These are phyloP conservation scores for Phialophora expanda DNA, from an alignment of 2,329 filamentous ascomycete genomes.

Conservation along the genomic window DNA sequence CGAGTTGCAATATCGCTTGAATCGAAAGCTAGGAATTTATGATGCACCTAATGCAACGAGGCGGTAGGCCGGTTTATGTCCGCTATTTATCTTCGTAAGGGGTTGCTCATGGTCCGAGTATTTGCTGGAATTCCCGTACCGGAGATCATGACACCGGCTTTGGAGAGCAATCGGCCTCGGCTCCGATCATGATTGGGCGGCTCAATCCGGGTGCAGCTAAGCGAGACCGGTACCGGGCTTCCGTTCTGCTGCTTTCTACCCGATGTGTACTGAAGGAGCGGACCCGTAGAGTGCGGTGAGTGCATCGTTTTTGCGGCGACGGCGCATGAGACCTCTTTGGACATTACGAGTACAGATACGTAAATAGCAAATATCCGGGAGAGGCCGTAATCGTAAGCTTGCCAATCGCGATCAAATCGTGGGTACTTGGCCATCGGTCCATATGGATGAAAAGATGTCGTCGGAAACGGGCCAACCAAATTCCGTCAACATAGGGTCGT, in stretches of 20 bases:
- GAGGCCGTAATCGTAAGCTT: not conserved
- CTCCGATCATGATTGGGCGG: not conserved
- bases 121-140: not conserved
- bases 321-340: not conserved
- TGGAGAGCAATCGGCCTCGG: not conserved
- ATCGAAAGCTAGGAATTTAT: not conserved
- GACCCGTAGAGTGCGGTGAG: not conserved
- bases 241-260: not conserved
- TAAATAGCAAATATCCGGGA: not conserved
- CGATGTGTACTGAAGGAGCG: not conserved
- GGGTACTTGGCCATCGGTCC: slow-evolving; percentile 21
- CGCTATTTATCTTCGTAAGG: not conserved
- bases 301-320: not conserved
- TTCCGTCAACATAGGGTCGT: slow-evolving; percentile 34
- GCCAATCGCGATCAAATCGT: slow-evolving; percentile 9
- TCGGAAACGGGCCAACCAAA: slow-evolving; percentile 33
- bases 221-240: slow-evolving; percentile 15
- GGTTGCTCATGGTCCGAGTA: not conserved
- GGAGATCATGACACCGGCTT: not conserved
- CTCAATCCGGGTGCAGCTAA: not conserved
- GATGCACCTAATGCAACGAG: not conserved
- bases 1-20: not conserved
- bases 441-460: slow-evolving; percentile 32
- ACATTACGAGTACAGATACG: not conserved
- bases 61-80: not conserved